Evolutionary conservation across 768 basidiomycete genomes (phyloP), one percentile per base, ranked within the genome.

Genomic region (Hortiboletus flavorubellus): DNA sequence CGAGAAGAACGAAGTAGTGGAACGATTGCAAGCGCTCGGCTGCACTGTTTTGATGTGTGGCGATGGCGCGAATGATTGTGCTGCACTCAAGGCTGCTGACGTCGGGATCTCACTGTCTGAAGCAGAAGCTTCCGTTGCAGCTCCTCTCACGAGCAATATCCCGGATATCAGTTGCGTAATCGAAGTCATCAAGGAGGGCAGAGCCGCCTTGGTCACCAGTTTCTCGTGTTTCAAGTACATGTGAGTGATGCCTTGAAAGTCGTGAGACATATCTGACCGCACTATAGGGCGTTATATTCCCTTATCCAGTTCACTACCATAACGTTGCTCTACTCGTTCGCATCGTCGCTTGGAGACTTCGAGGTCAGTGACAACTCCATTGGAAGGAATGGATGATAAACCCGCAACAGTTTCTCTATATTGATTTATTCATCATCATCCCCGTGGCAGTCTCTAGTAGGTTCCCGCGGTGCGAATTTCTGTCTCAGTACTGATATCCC

Each of bases 151-250:
- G 6, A 89, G 90, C 58, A 87, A 86, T 43, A 91, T 85, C 1
- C 91, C 97, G 2, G 97, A 99, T 72, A 95, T 99, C 65, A 83
- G 89, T 41, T 99, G 97, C 68, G 92, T 98, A 42, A 79, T 98
- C 31, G 94, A 98, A 62, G 90, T 99, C 49, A 95, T 99, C 75
- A 93, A 88, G 65, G 96, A 99, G 68, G 97, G 97, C 8, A 80
- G 97, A 42, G 92, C 93, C 8, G 96, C 97, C 1, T 77, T 99
- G 50, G 96, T 97, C 50, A 98, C 97, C 1, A 96, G 93, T 70
- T 99, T 99, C 73, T 95, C 93, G 61, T 98, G 96, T 75, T 99
- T 99, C 85, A 99, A 99, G 73, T 99, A 98, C 67, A 99, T 99
- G 96, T 95, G 63, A 72, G 91, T 78, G 35, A 5, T 15, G 33